A percentile compares a stretch with the other conserved stretches of the same genome.
phyloP scores from a whole-genome alignment of 2,329 filamentous ascomycete species.

The Cladosporium sp. region DNA sequence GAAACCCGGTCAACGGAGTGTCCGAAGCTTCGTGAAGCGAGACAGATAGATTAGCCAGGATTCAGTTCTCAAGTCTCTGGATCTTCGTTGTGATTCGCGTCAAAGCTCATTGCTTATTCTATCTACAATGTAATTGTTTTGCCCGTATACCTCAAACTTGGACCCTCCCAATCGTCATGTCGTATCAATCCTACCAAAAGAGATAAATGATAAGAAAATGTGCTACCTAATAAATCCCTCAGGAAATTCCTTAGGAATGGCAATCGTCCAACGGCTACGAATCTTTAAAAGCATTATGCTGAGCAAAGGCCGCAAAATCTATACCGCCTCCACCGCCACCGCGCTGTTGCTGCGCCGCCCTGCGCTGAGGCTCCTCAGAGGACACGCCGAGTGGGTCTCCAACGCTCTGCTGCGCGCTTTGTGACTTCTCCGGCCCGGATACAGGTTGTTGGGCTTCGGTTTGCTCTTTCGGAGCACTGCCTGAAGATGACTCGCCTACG shows the following conservation, averaged over 20 bases:
- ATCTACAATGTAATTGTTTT: slow-evolving; percentile 2
- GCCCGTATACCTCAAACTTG: background rate
- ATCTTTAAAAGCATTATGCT: slow-evolving; percentile 27
- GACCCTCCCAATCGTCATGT: background rate
- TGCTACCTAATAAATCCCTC: background rate
- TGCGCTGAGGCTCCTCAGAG: slow-evolving; percentile 8
- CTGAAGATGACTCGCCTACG: slow-evolving; percentile 11
- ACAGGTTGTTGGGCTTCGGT: background rate
- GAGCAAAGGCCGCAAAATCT: slow-evolving; percentile 27
- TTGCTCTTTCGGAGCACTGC: background rate
- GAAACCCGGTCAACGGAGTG: background rate
- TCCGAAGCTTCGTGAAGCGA: no score
- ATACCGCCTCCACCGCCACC: slow-evolving; percentile 7
- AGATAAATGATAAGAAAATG: background rate
- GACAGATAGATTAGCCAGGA: no score
- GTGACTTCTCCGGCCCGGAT: background rate
- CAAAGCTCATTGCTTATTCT: background rate
- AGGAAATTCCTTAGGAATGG: background rate
- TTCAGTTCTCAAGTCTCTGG: background rate
- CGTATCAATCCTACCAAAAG: background rate
- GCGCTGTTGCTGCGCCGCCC: slow-evolving; percentile 6
- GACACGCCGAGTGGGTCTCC: slow-evolving; percentile 39
- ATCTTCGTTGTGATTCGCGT: background rate
- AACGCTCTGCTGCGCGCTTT: slow-evolving; percentile 42
- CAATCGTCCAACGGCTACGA: background rate